Evolutionary conservation across 148 eudicot species (phyloP).

Genomic region (Chenopodium berlandieri): DNA sequence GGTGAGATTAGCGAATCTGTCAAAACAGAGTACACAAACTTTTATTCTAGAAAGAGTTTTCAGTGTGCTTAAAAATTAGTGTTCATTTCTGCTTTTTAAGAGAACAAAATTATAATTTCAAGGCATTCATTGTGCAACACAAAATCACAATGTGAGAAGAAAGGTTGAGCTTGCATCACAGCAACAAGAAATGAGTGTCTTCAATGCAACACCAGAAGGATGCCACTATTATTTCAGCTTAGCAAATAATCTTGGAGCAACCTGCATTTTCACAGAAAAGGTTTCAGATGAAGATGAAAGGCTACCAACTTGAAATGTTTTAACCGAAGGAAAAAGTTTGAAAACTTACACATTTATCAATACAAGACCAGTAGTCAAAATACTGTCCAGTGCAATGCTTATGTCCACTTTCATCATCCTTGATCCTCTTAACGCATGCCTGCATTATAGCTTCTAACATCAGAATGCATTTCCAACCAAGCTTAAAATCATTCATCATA

Average conservation of each 20-base stretch:
- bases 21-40: background rate
- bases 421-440: conserved; percentile 39
- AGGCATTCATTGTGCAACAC: conserved; percentile 8
- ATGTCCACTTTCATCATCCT: conserved; percentile 35
- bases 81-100: background rate
- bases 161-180: background rate
- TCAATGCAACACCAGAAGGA: conserved; percentile 4
- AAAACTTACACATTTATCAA: conserved; percentile 39
- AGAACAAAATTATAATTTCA: background rate
- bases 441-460: conserved; percentile 10
- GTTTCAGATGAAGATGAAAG: conserved; percentile 1
- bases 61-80: conserved; percentile 8
- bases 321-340: background rate
- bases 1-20: background rate
- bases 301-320: background rate
- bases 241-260: conserved; percentile 34
- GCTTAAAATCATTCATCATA: background rate
- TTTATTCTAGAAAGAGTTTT: conserved; percentile 8
- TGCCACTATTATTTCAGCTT: conserved; percentile 30
- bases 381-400: conserved; percentile 51
- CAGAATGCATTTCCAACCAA: background rate
- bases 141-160: background rate
- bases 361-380: conserved; percentile 38
- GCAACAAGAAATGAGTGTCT: background rate
- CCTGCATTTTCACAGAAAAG: conserved; percentile 24